A percentile compares a stretch with the other conserved stretches of the same genome.
phyloP scores from a whole-genome alignment of 345 rosid species.

The Syzygium aromaticum region DNA sequence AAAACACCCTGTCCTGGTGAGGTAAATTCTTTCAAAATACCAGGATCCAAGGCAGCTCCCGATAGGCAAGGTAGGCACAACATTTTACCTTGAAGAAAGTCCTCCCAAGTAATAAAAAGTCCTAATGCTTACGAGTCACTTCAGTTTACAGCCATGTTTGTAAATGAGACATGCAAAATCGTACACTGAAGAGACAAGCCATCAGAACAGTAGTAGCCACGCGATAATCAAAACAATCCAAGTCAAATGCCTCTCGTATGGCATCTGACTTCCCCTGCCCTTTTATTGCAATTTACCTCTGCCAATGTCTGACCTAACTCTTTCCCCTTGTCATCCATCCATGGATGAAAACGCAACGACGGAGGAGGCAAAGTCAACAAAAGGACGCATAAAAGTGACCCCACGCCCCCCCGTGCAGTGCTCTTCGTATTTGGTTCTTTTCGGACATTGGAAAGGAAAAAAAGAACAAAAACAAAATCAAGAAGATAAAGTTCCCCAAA shows the following conservation, averaged over 20 bases:
- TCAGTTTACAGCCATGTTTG: background rate
- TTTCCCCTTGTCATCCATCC: background rate
- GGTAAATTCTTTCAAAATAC: too few relatives aligned
- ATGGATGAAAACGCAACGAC: background rate
- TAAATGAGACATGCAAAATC: background rate
- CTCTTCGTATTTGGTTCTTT: background rate
- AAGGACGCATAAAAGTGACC: background rate
- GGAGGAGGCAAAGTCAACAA: background rate
- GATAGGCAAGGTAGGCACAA: background rate
- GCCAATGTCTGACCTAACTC: background rate
- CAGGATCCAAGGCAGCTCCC: too few relatives aligned
- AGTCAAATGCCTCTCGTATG: background rate
- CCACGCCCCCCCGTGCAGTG: background rate
- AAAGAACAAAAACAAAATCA: background rate
- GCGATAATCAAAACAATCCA: background rate
- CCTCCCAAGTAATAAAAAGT: background rate
- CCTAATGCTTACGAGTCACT: background rate
- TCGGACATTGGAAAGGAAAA: background rate
- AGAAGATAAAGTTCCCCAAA: background rate
- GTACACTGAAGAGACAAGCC: background rate
- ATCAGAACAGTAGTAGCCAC: background rate
- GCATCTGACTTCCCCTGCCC: background rate
- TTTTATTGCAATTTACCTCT: background rate
- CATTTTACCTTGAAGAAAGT: background rate
- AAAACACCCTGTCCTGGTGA: too few relatives aligned